phyloP scores from a whole-genome alignment of 169 alveolate genomes.

The Amoebophrya sp. region DNA sequence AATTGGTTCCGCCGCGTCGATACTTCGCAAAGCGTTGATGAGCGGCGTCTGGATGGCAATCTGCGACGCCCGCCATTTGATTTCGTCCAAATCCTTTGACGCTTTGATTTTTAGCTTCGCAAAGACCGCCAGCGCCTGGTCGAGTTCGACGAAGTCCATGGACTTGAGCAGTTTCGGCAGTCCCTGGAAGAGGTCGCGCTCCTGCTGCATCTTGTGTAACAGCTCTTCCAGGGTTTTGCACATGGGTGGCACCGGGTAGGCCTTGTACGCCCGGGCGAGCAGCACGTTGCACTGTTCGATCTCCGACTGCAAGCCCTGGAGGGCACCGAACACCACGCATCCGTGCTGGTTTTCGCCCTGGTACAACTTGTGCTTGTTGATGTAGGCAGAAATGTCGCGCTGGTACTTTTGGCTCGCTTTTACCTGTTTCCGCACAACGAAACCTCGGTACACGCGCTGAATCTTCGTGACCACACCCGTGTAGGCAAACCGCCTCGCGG shows the following conservation, averaged over 20 bases:
- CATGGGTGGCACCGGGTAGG: background rate
- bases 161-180: background rate
- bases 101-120: background rate
- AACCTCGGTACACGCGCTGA: background rate
- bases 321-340: background rate
- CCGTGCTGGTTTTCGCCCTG: background rate
- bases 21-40: background rate
- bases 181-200: background rate
- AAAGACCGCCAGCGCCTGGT: background rate
- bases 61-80: background rate
- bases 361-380: background rate
- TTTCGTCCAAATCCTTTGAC: background rate
- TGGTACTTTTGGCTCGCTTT: background rate
- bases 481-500: background rate
- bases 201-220: background rate
- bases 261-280: background rate
- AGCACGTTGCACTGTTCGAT: background rate
- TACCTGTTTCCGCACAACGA: background rate
- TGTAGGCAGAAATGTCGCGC: background rate
- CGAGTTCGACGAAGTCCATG: background rate
- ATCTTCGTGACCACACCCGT: background rate
- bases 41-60: background rate
- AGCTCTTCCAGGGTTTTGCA: background rate
- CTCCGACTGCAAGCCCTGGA: background rate
- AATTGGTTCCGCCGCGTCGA: background rate